phyloP scores from a whole-genome alignment of 305 asterid species.

The Fraxinus baroniana region DNA sequence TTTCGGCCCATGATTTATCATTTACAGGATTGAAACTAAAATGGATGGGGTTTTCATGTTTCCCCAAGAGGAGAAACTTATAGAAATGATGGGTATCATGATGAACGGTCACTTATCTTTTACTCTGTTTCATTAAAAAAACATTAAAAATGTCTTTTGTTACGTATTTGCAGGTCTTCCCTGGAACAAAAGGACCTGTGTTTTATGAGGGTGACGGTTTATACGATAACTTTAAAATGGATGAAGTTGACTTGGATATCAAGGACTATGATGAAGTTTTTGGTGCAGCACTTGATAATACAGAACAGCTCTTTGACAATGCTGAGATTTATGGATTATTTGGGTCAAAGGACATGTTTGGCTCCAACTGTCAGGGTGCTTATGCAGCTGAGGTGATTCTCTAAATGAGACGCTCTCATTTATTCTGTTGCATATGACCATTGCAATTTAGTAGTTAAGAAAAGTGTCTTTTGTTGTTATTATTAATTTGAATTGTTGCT shows the following conservation, averaged over 20 bases:
- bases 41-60: neutral
- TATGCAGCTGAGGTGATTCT: constrained; percentile 47
- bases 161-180: constrained; percentile 35
- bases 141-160: neutral
- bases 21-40: neutral
- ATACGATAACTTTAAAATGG: constrained; percentile 48
- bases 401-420: neutral
- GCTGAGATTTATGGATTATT: constrained; percentile 48
- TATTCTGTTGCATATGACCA: neutral
- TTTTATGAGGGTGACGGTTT: constrained; percentile 35
- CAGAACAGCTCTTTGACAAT: constrained; percentile 40
- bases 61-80: neutral
- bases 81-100: neutral
- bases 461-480: neutral
- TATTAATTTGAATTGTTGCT: constrained; percentile 10
- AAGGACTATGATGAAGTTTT: constrained; percentile 57
- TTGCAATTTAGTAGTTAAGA: neutral
- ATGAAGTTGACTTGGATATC: constrained; percentile 50
- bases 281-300: constrained; percentile 42
- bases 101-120: neutral
- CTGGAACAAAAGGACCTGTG: constrained; percentile 38
- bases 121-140: neutral
- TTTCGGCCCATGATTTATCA: neutral
- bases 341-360: constrained; percentile 44
- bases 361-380: constrained; percentile 39